Evolutionary conservation across 2,329 filamentous ascomycete species (phyloP).

Genomic region (Verticillium albo-atrum): DNA sequence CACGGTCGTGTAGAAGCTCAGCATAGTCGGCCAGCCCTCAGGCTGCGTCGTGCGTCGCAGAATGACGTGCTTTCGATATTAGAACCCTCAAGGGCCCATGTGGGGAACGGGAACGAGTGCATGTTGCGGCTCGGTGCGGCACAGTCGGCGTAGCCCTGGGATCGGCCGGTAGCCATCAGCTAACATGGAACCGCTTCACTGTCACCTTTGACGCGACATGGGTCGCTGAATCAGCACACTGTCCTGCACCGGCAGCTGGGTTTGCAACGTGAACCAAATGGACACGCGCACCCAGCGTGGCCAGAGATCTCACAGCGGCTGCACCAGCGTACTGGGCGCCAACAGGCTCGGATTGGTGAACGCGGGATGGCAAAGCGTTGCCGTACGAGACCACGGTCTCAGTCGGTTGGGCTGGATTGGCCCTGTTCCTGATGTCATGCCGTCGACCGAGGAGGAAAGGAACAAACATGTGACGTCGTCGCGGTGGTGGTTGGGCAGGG

Average conservation of each 20-base stretch:
- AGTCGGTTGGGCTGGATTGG: constrained; percentile 1
- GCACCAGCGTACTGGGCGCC: constrained; percentile 6
- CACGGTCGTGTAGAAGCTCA: too few relatives aligned
- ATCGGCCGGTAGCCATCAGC: constrained; percentile 4
- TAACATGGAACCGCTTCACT: constrained; percentile 14
- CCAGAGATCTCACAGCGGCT: constrained; percentile 7
- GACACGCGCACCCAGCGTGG: background rate
- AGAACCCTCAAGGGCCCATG: constrained; percentile 2
- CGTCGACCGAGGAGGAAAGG: background rate
- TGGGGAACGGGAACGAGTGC: constrained; percentile 7
- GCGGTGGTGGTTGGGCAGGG: constrained; percentile 1
- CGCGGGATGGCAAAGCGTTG: background rate
- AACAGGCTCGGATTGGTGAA: constrained; percentile 3
- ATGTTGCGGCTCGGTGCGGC: constrained; percentile 7
- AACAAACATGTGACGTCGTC: background rate
- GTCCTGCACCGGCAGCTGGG: too few relatives aligned
- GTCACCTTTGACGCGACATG: constrained; percentile 4
- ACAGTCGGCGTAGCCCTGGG: constrained; percentile 11
- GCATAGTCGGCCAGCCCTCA: too few relatives aligned
- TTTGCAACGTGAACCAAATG: too few relatives aligned
- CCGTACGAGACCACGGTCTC: constrained; percentile 4
- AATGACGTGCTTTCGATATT: constrained; percentile 7
- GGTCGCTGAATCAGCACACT: too few relatives aligned
- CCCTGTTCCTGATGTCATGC: background rate
- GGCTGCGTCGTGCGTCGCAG: background rate